Conservation (phyloP, 306 rosid species). For the Ormosia semicastrata region DNA sequence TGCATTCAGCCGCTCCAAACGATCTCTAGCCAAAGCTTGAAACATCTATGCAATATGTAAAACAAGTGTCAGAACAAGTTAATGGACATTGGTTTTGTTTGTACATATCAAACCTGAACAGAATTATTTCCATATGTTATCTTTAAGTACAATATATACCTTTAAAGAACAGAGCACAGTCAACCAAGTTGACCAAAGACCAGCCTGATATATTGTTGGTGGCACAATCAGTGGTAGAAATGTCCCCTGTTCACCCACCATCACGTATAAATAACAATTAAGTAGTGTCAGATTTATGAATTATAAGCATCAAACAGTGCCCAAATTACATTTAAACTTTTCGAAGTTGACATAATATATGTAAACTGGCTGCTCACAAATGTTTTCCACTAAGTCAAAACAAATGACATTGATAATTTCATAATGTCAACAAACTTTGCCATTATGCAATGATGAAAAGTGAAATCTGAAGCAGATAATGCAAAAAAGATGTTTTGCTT, state of each 20-base stretch:
- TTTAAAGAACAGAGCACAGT: constrained; percentile 82
- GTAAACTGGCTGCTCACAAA: neutral
- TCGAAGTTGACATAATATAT: neutral
- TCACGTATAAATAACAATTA: neutral
- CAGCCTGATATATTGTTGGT: constrained; percentile 77
- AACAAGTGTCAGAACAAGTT: constrained; percentile 17
- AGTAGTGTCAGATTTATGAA: neutral
- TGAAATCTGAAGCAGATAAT: neutral
- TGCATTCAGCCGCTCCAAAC: constrained; percentile 89
- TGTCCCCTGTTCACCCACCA: constrained; percentile 65
- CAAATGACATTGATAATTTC: neutral
- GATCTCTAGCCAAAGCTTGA: constrained; percentile 98
- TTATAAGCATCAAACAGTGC: neutral
- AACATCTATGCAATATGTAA: constrained; percentile 70
- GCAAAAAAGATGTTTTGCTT: neutral
- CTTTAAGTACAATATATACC: constrained; percentile 48
- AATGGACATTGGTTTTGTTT: constrained; percentile 4
- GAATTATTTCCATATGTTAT: constrained; percentile 2
- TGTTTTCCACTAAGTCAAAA: neutral
- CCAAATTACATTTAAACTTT: neutral
- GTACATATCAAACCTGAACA: constrained; percentile 5
- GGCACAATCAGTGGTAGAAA: constrained; percentile 90
- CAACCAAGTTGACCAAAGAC: constrained; percentile 93
- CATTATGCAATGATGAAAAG: constrained; percentile 17
- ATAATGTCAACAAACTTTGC: neutral